phyloP scores from a whole-genome alignment of 1,139 yeast genomes.

The Candida glucosophila region DNA sequence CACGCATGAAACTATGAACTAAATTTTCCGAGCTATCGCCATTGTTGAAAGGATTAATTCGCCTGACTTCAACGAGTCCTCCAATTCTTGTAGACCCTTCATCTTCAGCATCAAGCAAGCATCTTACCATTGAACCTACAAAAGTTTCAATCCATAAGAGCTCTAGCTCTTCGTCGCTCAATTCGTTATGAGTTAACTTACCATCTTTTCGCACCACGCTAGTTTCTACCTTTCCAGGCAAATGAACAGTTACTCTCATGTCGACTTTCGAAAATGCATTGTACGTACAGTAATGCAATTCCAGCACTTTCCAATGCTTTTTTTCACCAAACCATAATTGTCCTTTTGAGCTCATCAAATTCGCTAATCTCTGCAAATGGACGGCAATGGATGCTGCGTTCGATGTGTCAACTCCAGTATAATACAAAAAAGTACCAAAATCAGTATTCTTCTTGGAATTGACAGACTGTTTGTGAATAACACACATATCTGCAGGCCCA shows the following conservation, averaged over 20 bases:
- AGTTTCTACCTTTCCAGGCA: constrained; percentile 50
- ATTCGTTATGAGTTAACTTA: constrained; percentile 31
- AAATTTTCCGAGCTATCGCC: constrained; percentile 30
- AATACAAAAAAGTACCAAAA: constrained; percentile 46
- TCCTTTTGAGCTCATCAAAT: constrained; percentile 48
- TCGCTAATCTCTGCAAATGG: constrained; percentile 69
- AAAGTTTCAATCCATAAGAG: constrained; percentile 61
- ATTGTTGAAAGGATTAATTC: constrained; percentile 49
- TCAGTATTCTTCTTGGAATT: constrained; percentile 33
- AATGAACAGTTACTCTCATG: constrained; percentile 60
- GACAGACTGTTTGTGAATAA: constrained; percentile 42
- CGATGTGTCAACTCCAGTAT: constrained; percentile 50
- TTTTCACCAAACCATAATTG: constrained; percentile 59
- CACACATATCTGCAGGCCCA: constrained; percentile 91
- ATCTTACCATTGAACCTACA: constrained; percentile 56
- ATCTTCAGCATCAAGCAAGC: constrained; percentile 63
- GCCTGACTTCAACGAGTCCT: constrained; percentile 43
- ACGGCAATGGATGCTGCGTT: constrained; percentile 58
- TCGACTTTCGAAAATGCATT: constrained; percentile 60
- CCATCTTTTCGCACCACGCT: constrained; percentile 40
- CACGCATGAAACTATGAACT: constrained; percentile 47
- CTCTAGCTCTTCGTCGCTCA: constrained; percentile 28
- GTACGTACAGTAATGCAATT: constrained; percentile 43
- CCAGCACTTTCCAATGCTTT: constrained; percentile 68
- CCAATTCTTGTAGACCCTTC: constrained; percentile 44